These are phyloP conservation scores for Pulveroboletus sp. DNA, from an alignment of 768 basidiomycete genomes.

Conservation along the genomic window DNA sequence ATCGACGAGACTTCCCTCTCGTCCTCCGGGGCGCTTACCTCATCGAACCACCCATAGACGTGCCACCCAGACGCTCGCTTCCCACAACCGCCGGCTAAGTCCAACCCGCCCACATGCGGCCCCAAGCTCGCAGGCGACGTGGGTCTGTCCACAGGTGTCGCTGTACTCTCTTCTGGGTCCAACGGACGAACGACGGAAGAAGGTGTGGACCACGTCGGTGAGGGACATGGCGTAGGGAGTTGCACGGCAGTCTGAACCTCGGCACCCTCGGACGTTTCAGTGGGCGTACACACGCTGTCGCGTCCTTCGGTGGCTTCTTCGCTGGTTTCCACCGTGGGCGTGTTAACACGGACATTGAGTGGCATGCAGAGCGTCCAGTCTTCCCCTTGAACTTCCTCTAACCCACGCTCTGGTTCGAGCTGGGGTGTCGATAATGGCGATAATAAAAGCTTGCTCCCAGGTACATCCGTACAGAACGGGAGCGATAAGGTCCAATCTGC, in stretches of 20 bases:
- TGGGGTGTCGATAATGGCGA: constrained; percentile 1
- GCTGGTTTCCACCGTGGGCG: not conserved
- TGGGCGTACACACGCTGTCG: constrained; percentile 1
- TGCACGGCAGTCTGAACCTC: constrained; percentile 4
- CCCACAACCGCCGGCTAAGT: constrained; percentile 26
- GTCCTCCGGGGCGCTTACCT: constrained; percentile 5
- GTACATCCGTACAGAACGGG: constrained; percentile 26
- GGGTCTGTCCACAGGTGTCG: constrained; percentile 5
- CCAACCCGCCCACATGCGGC: constrained; percentile 27
- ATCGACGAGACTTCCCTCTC: not conserved
- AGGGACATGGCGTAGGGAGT: constrained; percentile 27
- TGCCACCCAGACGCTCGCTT: constrained; percentile 33
- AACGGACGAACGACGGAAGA: not conserved
- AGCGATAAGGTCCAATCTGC: constrained; percentile 30
- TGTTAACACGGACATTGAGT: constrained; percentile 12
- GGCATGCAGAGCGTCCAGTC: constrained; percentile 34
- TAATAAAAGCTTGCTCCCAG: constrained; percentile 17
- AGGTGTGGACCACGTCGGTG: constrained; percentile 17
- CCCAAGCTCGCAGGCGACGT: constrained; percentile 21
- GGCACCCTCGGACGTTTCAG: constrained; percentile 1
- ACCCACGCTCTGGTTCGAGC: not conserved
- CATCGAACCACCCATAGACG: constrained; percentile 29
- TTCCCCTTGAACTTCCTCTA: constrained; percentile 16
- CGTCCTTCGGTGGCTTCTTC: constrained; percentile 2
- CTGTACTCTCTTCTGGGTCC: constrained; percentile 6